Base-by-base conservation (phyloP, 768 basidiomycete genomes). In the Glaciozyma antarctica region DNA sequence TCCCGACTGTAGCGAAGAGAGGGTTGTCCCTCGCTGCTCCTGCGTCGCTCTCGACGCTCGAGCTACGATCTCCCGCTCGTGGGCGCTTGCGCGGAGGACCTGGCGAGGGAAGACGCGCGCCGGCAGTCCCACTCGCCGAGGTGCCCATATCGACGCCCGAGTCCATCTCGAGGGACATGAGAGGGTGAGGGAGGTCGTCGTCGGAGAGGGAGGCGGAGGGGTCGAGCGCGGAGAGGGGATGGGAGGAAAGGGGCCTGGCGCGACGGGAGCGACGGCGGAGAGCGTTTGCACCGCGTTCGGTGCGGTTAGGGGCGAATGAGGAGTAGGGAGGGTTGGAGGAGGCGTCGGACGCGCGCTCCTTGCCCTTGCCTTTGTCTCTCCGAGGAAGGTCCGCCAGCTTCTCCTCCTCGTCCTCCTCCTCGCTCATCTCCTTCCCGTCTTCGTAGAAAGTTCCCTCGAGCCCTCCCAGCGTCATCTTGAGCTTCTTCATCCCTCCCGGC, bases 81-180 rank as follows among this genome's bases (percentile, higher is more conserved):
- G 60, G 52, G 2, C 69, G 65, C 21, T 70, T 70, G 4, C 69
- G 54, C 47, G 65, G 58, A 3, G 69, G 69, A 2, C 66, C 66
- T 2, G 65, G 64, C 17, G 69, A 67, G 15, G 7, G 5, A 1
- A 10, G 65, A 6, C 22, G 32, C 26, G 22, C 48, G 28, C 41
- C 30, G 41, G 15, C 32, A 24, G 26, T 32, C 32, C 43, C 43
- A 24, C 22, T n/a, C 32, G 1, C 60, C 12, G 55, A 22, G 43
- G 43, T 22, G 9, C 34, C 34, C 32, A 57, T 38, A 22, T 38
- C 34, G 55, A 38, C 32, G 55, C 34, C 55, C 34, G 43, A 34
- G 43, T 38, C 34, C 55, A 57, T 38, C 26, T 38, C 21, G 55
- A 44, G 21, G n/a, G 32, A 44, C 55, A 38, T 38, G 22, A n/a